Conservation (phyloP, 1,139 yeast genomes). For the Wickerhamomyces sp. region DNA sequence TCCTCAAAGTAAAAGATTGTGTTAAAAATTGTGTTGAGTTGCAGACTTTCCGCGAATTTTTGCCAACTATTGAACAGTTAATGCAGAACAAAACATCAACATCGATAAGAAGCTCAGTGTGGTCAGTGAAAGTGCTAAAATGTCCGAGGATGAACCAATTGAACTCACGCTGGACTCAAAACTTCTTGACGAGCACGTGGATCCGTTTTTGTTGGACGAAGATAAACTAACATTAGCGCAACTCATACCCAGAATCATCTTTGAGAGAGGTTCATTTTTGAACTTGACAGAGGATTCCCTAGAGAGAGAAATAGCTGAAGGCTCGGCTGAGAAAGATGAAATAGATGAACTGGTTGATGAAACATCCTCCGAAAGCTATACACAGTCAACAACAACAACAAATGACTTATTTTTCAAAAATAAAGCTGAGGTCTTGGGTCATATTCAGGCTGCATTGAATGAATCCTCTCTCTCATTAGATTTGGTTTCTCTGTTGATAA, state of each 20-base stretch:
- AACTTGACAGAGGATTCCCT: constrained; percentile 54
- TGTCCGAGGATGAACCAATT: not conserved
- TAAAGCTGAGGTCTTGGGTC: constrained; percentile 50
- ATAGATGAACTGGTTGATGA: constrained; percentile 7
- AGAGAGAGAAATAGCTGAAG: constrained; percentile 37
- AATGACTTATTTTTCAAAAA: constrained; percentile 51
- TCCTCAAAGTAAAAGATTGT: too few relatives aligned
- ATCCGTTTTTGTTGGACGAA: constrained; percentile 21
- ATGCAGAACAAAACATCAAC: too few relatives aligned
- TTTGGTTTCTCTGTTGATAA: constrained; percentile 75
- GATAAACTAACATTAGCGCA: constrained; percentile 29
- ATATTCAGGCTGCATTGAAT: constrained; percentile 68
- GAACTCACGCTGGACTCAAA: constrained; percentile 18
- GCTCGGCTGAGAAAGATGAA: constrained; percentile 13
- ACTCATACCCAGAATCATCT: constrained; percentile 40
- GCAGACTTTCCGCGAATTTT: not conserved
- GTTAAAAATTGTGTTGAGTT: not conserved
- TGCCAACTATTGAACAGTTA: too few relatives aligned
- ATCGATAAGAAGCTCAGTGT: too few relatives aligned
- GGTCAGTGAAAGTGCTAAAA: too few relatives aligned
- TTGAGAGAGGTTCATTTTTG: constrained; percentile 40
- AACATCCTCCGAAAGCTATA: not conserved
- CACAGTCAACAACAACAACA: constrained; percentile 1
- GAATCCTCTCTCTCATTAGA: constrained; percentile 88
- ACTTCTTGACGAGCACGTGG: constrained; percentile 22